Conservation (phyloP, 2,329 filamentous ascomycete genomes). For the Diplodia mutila region DNA sequence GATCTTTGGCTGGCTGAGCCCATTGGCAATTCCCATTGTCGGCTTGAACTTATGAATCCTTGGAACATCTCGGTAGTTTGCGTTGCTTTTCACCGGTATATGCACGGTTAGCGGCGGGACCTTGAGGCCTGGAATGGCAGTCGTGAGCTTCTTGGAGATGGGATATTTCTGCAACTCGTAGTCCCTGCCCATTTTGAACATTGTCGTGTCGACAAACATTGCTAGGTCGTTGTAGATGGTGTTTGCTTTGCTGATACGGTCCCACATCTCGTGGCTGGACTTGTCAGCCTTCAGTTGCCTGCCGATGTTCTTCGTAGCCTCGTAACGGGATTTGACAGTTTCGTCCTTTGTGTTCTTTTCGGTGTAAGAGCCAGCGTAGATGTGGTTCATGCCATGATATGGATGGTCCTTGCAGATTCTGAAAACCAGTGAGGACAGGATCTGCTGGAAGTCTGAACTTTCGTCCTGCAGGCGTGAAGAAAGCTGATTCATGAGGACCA, state of each 20-base stretch:
- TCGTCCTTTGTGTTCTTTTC: constrained; percentile 68
- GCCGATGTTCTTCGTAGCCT: constrained; percentile 71
- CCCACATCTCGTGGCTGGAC: constrained; percentile 64
- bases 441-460: constrained; percentile 70
- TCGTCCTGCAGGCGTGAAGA: constrained; percentile 85
- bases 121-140: constrained; percentile 64
- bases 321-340: constrained; percentile 71
- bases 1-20: constrained; percentile 91
- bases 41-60: constrained; percentile 72
- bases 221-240: constrained; percentile 67
- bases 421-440: constrained; percentile 74
- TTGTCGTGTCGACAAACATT: constrained; percentile 64
- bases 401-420: constrained; percentile 91
- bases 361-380: constrained; percentile 76
- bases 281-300: constrained; percentile 61
- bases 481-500: constrained; percentile 90
- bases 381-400: constrained; percentile 96
- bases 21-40: constrained; percentile 82
- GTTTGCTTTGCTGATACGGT: constrained; percentile 73
- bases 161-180: constrained; percentile 65
- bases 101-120: constrained; percentile 91
- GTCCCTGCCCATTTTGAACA: constrained; percentile 70
- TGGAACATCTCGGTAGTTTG: constrained; percentile 77
- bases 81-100: constrained; percentile 68
- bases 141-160: constrained; percentile 66